A percentile compares a stretch with the other conserved stretches of the same genome.
phyloP scores from a whole-genome alignment of 805 yeast genomes.

The Yamadazyma takamatsuzukensis region DNA sequence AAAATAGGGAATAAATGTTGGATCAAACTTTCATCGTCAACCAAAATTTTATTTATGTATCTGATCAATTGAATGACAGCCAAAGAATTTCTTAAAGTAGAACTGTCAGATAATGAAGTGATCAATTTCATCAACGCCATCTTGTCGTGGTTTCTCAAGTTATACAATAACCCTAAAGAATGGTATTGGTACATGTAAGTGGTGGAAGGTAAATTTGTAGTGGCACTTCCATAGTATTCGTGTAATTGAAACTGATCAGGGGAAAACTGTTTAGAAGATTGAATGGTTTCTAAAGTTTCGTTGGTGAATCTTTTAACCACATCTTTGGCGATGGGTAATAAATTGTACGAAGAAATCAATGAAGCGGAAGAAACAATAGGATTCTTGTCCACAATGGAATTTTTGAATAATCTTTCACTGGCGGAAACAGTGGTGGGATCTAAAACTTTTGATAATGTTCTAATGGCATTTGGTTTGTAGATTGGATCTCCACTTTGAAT shows the following conservation, averaged over 20 bases:
- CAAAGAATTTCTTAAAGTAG: conserved; percentile 68
- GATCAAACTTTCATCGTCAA: conserved; percentile 66
- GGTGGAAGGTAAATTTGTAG: conserved; percentile 55
- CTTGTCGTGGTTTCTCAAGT: conserved; percentile 83
- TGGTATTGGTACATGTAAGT: conserved; percentile 90
- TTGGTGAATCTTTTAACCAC: conserved; percentile 92
- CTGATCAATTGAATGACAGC: conserved; percentile 85
- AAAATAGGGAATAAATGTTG: conserved; percentile 61
- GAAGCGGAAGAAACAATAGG: conserved; percentile 94
- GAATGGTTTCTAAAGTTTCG: conserved; percentile 90
- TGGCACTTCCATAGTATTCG: conserved; percentile 52
- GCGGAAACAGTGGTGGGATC: conserved; percentile 90
- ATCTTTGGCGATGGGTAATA: conserved; percentile 84
- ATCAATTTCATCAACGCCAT: conserved; percentile 92
- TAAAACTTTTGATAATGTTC: conserved; percentile 85
- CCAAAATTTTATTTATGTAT: conserved; percentile 66
- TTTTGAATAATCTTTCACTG: conserved; percentile 87
- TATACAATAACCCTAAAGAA: conserved; percentile 87
- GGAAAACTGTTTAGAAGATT: conserved; percentile 54
- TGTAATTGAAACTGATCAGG: conserved; percentile 48
- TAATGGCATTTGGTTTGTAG: conserved; percentile 91
- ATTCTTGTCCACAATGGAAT: conserved; percentile 86
- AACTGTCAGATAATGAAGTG: conserved; percentile 64
- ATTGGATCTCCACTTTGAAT: conserved; percentile 83
- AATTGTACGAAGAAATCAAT: conserved; percentile 82